A percentile compares a stretch with the other conserved stretches of the same genome.
Conservation (phyloP, 345 rosid species). For the Moringa oleifera region DNA sequence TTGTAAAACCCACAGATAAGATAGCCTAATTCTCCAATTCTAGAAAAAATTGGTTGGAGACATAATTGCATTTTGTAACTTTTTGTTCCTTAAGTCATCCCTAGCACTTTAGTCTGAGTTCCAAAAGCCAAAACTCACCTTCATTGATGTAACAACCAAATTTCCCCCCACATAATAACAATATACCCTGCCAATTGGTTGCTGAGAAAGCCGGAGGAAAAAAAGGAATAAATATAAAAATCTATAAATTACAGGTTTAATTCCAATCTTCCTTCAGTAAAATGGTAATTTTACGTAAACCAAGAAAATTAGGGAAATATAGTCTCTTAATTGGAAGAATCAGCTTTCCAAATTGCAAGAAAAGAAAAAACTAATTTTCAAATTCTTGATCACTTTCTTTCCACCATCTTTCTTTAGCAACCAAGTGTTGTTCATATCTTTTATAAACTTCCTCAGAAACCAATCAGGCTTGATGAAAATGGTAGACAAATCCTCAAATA, state of each 20-base stretch:
- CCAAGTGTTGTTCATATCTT: constrained; percentile 6
- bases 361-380: neutral
- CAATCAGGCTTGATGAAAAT: neutral
- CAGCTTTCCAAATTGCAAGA: neutral
- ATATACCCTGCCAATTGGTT: constrained; percentile 13
- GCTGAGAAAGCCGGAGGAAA: constrained; percentile 19
- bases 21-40: constrained; percentile 9
- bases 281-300: neutral
- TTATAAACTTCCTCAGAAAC: constrained; percentile 12
- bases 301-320: neutral
- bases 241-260: neutral
- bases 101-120: neutral
- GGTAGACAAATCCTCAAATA: neutral
- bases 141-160: constrained; percentile 5
- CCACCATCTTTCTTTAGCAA: constrained; percentile 3
- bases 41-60: neutral
- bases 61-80: constrained; percentile 3
- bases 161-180: constrained; percentile 17
- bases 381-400: neutral
- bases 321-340: too few species aligned
- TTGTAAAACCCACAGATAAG: neutral
- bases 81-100: neutral
- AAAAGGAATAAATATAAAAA: constrained; percentile 9
- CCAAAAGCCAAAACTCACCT: constrained; percentile 10
- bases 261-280: neutral